Evolutionary conservation across 257 asterid genomes (phyloP).

Genomic region (Solanum microdontum): DNA sequence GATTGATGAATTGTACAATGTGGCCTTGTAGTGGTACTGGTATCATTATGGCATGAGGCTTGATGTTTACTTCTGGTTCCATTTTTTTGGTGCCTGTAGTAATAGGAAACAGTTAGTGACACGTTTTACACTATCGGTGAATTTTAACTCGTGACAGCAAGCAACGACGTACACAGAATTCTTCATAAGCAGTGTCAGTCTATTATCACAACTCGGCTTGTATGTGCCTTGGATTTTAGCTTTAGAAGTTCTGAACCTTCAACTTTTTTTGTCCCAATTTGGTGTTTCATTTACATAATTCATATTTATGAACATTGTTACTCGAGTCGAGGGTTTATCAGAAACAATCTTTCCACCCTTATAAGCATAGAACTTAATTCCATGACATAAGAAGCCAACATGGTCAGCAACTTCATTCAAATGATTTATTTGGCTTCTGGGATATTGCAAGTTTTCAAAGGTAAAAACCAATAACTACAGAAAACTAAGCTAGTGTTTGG

Average conservation of each 20-base stretch:
- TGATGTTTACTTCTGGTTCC: background rate
- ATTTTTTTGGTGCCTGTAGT: background rate
- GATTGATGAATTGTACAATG: constrained; percentile 12
- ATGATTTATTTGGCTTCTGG: background rate
- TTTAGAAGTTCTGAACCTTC: background rate
- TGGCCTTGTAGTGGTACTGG: constrained; percentile 32
- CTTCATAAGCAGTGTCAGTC: background rate
- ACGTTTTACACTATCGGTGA: background rate
- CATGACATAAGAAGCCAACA: background rate
- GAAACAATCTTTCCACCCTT: background rate
- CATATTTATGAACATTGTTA: background rate
- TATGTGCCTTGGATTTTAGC: background rate
- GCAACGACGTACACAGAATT: background rate
- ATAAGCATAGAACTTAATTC: background rate
- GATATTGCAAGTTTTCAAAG: background rate
- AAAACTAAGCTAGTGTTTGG: background rate
- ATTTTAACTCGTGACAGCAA: background rate
- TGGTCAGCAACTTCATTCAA: background rate
- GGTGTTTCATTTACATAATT: background rate
- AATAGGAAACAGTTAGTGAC: background rate
- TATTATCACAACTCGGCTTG: background rate
- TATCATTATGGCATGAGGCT: constrained; percentile 15
- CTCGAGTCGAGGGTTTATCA: background rate
- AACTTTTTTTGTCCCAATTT: background rate
- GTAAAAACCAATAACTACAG: background rate